Evolutionary conservation across 352 stramenopile genomes (phyloP).

Genomic region (Bremia lactucae): DNA sequence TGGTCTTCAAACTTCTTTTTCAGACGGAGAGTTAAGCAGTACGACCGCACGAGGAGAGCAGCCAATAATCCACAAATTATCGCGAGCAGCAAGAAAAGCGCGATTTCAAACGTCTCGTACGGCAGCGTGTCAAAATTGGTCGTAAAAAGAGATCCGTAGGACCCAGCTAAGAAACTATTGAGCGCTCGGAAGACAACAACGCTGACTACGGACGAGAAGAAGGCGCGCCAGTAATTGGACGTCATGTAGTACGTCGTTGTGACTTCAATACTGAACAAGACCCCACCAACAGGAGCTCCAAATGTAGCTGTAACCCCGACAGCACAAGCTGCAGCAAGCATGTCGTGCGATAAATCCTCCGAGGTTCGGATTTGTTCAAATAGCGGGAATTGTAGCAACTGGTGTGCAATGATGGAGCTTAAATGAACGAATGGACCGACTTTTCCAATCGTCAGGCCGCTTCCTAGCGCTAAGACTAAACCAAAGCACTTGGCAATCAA

Average conservation of each 20-base stretch:
- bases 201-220: constrained; percentile 82
- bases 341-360: constrained; percentile 53
- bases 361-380: constrained; percentile 53
- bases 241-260: constrained; percentile 85
- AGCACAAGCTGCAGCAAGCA: constrained; percentile 55
- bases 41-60: constrained; percentile 64
- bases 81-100: constrained; percentile 69
- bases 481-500: constrained; percentile 58
- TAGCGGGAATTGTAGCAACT: constrained; percentile 41
- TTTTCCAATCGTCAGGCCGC: constrained; percentile 62
- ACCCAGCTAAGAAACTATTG: constrained; percentile 46
- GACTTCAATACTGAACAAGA: constrained; percentile 75
- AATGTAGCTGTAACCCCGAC: constrained; percentile 76
- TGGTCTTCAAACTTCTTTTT: constrained; percentile 32
- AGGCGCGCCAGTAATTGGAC: constrained; percentile 84
- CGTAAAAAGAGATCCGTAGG: constrained; percentile 66
- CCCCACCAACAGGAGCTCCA: constrained; percentile 58
- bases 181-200: constrained; percentile 78
- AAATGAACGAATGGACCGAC: constrained; percentile 76
- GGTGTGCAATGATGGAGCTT: constrained; percentile 61
- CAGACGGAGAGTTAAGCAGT: constrained; percentile 35
- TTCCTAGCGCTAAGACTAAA: constrained; percentile 52
- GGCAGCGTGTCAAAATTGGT: constrained; percentile 62
- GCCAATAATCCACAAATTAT: constrained; percentile 76
- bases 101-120: constrained; percentile 66